Evolutionary conservation across 495 filamentous ascomycete species (phyloP).

Genomic region (Physcia stellaris): DNA sequence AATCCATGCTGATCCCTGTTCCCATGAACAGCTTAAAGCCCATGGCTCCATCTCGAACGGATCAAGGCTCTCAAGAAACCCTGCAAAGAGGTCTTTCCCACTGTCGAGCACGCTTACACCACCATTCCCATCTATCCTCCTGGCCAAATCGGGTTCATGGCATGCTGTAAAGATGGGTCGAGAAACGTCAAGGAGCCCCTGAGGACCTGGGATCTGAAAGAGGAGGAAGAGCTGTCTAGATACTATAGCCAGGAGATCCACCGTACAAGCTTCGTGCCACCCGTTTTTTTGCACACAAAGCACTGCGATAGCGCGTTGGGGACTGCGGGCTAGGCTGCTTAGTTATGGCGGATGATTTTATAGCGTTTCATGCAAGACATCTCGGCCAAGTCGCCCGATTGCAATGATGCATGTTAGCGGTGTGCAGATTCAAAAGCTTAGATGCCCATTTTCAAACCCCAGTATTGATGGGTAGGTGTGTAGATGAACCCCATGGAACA

Average conservation of each 20-base stretch:
- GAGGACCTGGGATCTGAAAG: constrained; percentile 63
- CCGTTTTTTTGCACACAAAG: constrained; percentile 74
- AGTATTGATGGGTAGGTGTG: too few species aligned
- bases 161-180: constrained; percentile 85
- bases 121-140: constrained; percentile 99
- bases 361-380: too few species aligned
- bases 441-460: too few species aligned
- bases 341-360: too few species aligned
- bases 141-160: constrained; percentile 99
- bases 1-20: constrained; percentile 3
- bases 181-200: constrained; percentile 74
- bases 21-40: constrained; percentile 70
- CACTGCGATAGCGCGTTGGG: constrained; percentile 15
- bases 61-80: constrained; percentile 88
- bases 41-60: constrained; percentile 91
- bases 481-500: too few species aligned
- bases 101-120: constrained; percentile 96
- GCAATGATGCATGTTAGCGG: too few species aligned
- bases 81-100: constrained; percentile 94
- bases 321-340: too few species aligned
- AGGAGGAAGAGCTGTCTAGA: constrained; percentile 79
- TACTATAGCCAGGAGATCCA: constrained; percentile 97
- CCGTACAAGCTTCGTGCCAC: constrained; percentile 82
- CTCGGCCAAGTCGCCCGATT: too few species aligned
- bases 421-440: too few species aligned